Evolutionary conservation across 2,329 filamentous ascomycete genomes (phyloP), one percentile per base, ranked within the genome.

Genomic region (Mycosphaerella sp.): DNA sequence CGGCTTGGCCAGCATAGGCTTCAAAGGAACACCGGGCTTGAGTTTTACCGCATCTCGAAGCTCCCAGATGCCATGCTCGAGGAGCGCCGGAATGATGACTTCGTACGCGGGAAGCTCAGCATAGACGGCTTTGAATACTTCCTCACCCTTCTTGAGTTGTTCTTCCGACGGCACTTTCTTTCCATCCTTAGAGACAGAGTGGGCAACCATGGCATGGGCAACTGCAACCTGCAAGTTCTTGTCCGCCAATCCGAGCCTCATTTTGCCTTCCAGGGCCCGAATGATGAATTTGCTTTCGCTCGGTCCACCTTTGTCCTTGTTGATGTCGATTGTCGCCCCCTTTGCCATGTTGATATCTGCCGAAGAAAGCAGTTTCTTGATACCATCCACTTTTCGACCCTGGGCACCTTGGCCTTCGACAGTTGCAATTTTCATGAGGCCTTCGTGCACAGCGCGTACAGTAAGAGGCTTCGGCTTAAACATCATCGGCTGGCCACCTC

Each of bases 1-100:
- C 2, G 93, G 93, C 66, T 97, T 97, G 17, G 93, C 93, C 75
- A 98, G 79, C 93, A 98, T 98, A 64, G 93, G 93, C 72, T 98
- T 98, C 55, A 98, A 78, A 0, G 93, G 93, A 12, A 98, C 87
- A 59, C 93, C 93, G 0, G 93, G 92, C 62, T 89, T 87, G 43
- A 98, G 80, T 70, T 95, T 95, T 79, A 93, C 96, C 53, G 86
- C 82, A 8, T 95, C 86, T 49, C 82, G 81, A 10, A 98, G 74
- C 38, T 90, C 84, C 74, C 86, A 82, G 58, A 98, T 88, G 14
- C 93, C 93, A 64, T 93, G 81, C 64, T 93, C 78, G 26, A 96
- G 76, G 77, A 97, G 87, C 2, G 88, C 86, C 1, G 93, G 93
- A 52, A 98, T 85, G 57, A 98, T 95, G 32, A 92, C 84, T 72